Evolutionary conservation across 2,329 filamentous ascomycete species (phyloP).

Genomic region (Trichoderma atroviride): DNA sequence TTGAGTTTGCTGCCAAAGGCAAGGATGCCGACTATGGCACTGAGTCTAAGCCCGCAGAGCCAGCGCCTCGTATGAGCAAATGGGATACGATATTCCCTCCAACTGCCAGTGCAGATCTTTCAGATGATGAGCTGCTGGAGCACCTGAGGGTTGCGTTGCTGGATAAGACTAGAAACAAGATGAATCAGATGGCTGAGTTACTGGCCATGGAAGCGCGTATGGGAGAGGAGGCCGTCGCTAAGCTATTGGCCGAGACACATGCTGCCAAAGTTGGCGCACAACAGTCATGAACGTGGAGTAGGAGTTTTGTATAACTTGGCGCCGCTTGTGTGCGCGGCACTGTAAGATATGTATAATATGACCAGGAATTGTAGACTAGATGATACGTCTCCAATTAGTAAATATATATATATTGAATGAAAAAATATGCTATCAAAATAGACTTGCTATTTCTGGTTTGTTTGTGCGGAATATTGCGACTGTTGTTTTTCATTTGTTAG

Average conservation of each 20-base stretch:
- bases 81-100: slow-evolving; percentile 57
- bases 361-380: not conserved
- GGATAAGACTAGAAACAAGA: slow-evolving; percentile 34
- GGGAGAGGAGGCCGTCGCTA: slow-evolving; percentile 32
- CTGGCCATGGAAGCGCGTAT: slow-evolving; percentile 38
- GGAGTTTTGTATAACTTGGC: not conserved
- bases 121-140: slow-evolving; percentile 32
- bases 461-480: not conserved
- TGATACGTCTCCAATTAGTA: not conserved
- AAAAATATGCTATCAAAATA: not conserved
- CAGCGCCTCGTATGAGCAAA: slow-evolving; percentile 40
- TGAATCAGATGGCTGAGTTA: slow-evolving; percentile 35
- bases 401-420: not conserved
- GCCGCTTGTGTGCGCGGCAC: not conserved
- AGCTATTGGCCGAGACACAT: slow-evolving; percentile 31
- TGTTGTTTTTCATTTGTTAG: not conserved
- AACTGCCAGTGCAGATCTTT: slow-evolving; percentile 33
- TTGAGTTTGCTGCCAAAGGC: slow-evolving; percentile 63
- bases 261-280: slow-evolving; percentile 19
- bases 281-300: not conserved
- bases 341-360: slow-evolving; percentile 20
- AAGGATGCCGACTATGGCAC: slow-evolving; percentile 71
- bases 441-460: not conserved
- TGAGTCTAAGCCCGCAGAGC: slow-evolving; percentile 32
- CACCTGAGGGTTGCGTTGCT: slow-evolving; percentile 28